Percentiles rank a stretch among this genome's conserved stretches.
phyloP scores from a whole-genome alignment of 2,329 filamentous ascomycete species.

The Colletotrichum eleusines region DNA sequence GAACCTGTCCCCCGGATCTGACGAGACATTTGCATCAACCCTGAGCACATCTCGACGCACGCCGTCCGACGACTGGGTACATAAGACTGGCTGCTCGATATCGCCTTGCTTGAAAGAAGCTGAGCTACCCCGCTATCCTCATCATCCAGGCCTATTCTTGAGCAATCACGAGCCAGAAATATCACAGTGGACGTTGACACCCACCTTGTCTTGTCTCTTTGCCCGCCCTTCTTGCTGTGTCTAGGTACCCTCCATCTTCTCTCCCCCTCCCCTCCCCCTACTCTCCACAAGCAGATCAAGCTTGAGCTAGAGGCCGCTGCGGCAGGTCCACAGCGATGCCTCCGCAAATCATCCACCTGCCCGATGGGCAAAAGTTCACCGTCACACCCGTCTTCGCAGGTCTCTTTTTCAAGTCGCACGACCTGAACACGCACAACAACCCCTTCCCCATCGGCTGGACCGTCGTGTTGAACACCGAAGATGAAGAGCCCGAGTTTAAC shows the following conservation, averaged over 20 bases:
- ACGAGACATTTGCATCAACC: slow-evolving; percentile 19
- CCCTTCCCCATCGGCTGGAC: slow-evolving; percentile 91
- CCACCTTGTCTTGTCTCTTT: neutral
- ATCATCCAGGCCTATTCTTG: slow-evolving; percentile 6
- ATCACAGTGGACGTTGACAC: neutral
- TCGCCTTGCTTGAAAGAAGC: slow-evolving; percentile 15
- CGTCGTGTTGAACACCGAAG: slow-evolving; percentile 82
- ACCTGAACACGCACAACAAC: slow-evolving; percentile 75
- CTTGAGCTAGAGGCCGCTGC: slow-evolving; percentile 8
- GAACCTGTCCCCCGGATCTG: slow-evolving; percentile 36
- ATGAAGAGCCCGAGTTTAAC: slow-evolving; percentile 45
- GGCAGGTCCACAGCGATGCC: slow-evolving; percentile 48
- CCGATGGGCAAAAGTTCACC: slow-evolving; percentile 87
- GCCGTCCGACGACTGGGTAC: slow-evolving; percentile 19
- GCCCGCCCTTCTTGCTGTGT: neutral
- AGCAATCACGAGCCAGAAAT: neutral
- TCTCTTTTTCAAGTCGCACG: slow-evolving; percentile 87
- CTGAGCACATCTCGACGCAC: slow-evolving; percentile 12
- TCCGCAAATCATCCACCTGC: slow-evolving; percentile 73
- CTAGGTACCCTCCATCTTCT: slow-evolving; percentile 10
- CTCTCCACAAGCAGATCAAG: slow-evolving; percentile 12
- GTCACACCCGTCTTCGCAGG: slow-evolving; percentile 92
- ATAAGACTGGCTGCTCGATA: slow-evolving; percentile 23
- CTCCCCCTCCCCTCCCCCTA: neutral
- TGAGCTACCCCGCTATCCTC: slow-evolving; percentile 35